Conservation (phyloP, 2,329 filamentous ascomycete genomes). For the Coniochaeta hoffmannii region DNA sequence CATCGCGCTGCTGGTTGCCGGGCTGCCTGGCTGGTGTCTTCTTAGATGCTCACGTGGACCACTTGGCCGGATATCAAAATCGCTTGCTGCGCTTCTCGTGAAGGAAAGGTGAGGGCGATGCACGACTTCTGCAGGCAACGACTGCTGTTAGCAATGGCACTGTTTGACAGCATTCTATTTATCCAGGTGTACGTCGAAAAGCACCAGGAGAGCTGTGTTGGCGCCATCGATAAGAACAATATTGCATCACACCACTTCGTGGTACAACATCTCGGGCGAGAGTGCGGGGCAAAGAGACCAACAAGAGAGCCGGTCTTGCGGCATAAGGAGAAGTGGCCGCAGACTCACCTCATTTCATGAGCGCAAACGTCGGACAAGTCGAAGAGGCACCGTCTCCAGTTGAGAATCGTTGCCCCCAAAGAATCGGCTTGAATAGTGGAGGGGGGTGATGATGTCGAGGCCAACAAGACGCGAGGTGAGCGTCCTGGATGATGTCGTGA, state of each 20-base stretch:
- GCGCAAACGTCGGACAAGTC: not conserved
- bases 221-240: not conserved
- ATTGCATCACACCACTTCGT: conserved; percentile 2
- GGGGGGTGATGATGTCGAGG: not conserved
- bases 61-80: not conserved
- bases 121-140: not conserved
- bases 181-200: not conserved
- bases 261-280: not conserved
- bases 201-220: not conserved
- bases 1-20: conserved; percentile 19
- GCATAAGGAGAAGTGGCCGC: not conserved
- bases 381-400: not conserved
- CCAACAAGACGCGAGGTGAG: not conserved
- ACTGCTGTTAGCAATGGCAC: not conserved
- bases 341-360: not conserved
- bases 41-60: not conserved
- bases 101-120: not conserved
- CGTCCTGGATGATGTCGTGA: not conserved
- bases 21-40: not conserved
- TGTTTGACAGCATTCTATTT: not conserved
- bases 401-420: not conserved
- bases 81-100: not conserved
- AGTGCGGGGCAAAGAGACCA: not conserved
- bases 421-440: not conserved
- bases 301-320: not conserved